Conservation (phyloP, 495 filamentous ascomycete species). For the Daldinia bambusicola region DNA sequence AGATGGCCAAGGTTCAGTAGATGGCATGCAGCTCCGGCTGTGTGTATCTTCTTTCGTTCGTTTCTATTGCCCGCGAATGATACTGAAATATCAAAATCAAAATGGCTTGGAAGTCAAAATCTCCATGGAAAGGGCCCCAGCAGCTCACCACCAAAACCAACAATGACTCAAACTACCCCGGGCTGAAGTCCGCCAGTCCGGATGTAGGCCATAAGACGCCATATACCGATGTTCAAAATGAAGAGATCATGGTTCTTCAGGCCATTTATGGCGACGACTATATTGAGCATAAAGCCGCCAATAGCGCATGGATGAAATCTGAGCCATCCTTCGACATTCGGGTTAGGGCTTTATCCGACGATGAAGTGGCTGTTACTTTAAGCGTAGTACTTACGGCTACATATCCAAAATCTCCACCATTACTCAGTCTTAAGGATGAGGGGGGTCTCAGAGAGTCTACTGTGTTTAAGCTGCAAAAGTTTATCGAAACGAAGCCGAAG, state of each 20-base stretch:
- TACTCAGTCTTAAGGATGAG: conserved; percentile 74
- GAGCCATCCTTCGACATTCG: conserved; percentile 83
- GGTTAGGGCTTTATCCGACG: conserved; percentile 75
- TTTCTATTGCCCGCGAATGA: conserved; percentile 26
- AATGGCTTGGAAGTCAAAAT: conserved; percentile 59
- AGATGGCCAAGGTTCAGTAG: conserved; percentile 48
- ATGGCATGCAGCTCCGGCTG: conserved; percentile 48
- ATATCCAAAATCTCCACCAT: conserved; percentile 88
- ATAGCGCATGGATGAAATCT: conserved; percentile 90
- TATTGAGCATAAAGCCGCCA: conserved; percentile 73
- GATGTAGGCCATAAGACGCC: conserved; percentile 62
- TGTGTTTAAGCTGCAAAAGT: conserved; percentile 72
- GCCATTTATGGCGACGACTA: conserved; percentile 96
- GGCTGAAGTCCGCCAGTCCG: conserved; percentile 52
- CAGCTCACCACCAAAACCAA: conserved; percentile 49
- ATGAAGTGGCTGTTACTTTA: conserved; percentile 70
- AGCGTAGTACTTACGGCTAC: conserved; percentile 83
- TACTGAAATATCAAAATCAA: conserved; percentile 51
- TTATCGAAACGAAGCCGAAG: conserved; percentile 75
- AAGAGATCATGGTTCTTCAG: conserved; percentile 86
- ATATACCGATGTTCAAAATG: conserved; percentile 84
- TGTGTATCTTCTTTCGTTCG: conserved; percentile 46
- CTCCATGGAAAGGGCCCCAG: conserved; percentile 53
- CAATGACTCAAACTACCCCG: conserved; percentile 54
- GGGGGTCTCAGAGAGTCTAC: conserved; percentile 70